Percentiles rank a stretch among this genome's conserved stretches.
phyloP scores from a whole-genome alignment of 495 filamentous ascomycete species.

The Trypethelium eluteriae region DNA sequence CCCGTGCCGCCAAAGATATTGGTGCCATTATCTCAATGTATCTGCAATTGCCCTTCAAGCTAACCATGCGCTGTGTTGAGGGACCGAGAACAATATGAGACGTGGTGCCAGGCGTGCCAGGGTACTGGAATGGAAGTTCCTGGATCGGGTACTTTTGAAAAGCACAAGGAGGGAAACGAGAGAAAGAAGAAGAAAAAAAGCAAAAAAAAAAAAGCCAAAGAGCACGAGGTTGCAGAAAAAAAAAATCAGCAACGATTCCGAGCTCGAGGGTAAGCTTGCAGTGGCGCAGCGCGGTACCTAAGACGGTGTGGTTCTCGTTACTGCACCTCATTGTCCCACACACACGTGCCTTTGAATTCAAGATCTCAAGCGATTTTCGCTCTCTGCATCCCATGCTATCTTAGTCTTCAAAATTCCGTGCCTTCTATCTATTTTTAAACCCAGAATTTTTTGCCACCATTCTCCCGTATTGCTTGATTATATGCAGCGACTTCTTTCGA shows the following conservation, averaged over 20 bases:
- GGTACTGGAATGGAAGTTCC: too few species aligned
- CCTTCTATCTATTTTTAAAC: conserved; percentile 6
- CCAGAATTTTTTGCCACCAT: neutral
- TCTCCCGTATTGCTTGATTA: neutral
- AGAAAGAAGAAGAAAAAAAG: neutral
- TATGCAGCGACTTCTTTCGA: neutral
- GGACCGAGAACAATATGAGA: too few species aligned
- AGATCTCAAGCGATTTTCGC: neutral
- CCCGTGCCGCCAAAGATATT: too few species aligned
- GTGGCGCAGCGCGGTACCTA: neutral
- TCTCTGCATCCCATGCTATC: neutral
- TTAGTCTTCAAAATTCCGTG: neutral
- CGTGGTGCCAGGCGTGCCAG: too few species aligned
- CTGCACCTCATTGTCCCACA: neutral
- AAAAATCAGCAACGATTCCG: neutral
- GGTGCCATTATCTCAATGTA: too few species aligned
- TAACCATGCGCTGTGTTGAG: too few species aligned
- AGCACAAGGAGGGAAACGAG: neutral
- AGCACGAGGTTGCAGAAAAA: too few species aligned
- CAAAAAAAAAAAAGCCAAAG: too few species aligned
- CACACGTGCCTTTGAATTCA: neutral
- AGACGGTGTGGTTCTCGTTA: neutral
- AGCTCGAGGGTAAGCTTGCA: neutral
- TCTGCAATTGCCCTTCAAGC: too few species aligned
- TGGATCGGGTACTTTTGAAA: too few species aligned